Base-by-base conservation (phyloP, 805 yeast genomes). In the Pichia thaimueangensis region DNA sequence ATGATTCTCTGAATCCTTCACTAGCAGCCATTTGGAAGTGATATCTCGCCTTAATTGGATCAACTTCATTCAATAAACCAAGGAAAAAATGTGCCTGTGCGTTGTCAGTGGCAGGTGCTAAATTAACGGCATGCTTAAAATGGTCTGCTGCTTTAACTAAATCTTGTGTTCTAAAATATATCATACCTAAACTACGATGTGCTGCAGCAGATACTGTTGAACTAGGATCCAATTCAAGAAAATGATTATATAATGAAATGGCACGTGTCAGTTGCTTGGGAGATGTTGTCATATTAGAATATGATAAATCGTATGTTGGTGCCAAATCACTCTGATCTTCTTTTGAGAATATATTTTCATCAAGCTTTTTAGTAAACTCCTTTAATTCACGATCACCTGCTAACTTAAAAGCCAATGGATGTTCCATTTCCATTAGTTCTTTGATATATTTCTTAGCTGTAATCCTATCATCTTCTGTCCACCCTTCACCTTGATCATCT, bases 1-100 rank as follows among this genome's bases (percentile, higher is more conserved):
- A 85, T 8, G 87, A 71, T 50, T 89, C 95, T 50, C 69, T 73
- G 37, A 87, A 78, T 0, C 96, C 96, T 49, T 77, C 78, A 5
- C 79, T 64, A 0, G 96, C 94, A 33, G 88, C 79, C 43, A 78
- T 66, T 56, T 88, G 93, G 45, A 85, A 71, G 54, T 87, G 89
- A 47, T 74, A 74, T 47, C 82, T 72, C 0, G 93, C 72, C n/a
- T 73, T 67, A 16, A 66, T 51, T 0, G 88, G 85, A 48, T 85
- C 80, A 11, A 80, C 67, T 37, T 76, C 74, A 53, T 80, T 74
- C 16, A 86, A 63, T 49, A 84, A 83, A 2, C 93, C 93, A 45
- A 88, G 66, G 53, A 80, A 78, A 60, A 73, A 89, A 59, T 87
- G 94, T 16, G 89, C 75, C 48, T 81, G 82, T 1, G 80, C 71